These are phyloP conservation scores for Colletotrichum chrysophilum DNA, from an alignment of 2,329 filamentous ascomycete genomes.

Conservation along the genomic window DNA sequence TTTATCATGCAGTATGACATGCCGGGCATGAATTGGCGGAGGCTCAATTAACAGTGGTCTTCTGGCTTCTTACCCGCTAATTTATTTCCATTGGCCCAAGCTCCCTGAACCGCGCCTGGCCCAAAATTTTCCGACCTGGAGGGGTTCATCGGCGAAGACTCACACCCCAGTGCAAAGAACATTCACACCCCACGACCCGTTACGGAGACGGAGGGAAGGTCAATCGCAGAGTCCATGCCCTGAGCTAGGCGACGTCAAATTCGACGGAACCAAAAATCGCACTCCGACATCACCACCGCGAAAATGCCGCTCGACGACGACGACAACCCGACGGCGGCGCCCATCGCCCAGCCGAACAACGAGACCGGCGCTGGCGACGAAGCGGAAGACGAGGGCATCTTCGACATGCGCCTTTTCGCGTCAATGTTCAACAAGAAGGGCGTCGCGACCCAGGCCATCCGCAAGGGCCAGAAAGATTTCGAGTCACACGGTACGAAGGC, in stretches of 20 bases:
- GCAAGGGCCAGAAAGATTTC: conserved; percentile 96
- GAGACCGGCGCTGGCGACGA: conserved; percentile 48
- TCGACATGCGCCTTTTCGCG: conserved; percentile 81
- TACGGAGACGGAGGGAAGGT: not conserved
- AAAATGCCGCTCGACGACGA: conserved; percentile 49
- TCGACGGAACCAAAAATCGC: rapidly evolving
- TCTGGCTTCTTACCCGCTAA: not conserved
- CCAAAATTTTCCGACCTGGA: not conserved
- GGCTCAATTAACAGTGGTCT: not conserved
- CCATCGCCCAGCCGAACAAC: conserved; percentile 26
- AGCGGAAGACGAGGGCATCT: conserved; percentile 77
- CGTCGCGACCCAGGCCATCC: conserved; percentile 70
- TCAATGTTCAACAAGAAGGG: conserved; percentile 56
- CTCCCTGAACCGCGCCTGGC: not conserved
- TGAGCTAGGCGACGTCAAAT: not conserved
- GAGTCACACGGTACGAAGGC: conserved; percentile 88
- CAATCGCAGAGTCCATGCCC: not conserved
- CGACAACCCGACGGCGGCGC: conserved; percentile 36
- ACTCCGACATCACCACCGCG: not conserved
- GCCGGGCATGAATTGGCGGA: rapidly evolving
- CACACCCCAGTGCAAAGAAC: not conserved
- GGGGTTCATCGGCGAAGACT: not conserved
- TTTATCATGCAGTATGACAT: not conserved
- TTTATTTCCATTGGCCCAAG: not conserved
- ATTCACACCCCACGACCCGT: not conserved